Evolutionary conservation across 805 yeast genomes (phyloP).

Genomic region (Priceomyces medius): DNA sequence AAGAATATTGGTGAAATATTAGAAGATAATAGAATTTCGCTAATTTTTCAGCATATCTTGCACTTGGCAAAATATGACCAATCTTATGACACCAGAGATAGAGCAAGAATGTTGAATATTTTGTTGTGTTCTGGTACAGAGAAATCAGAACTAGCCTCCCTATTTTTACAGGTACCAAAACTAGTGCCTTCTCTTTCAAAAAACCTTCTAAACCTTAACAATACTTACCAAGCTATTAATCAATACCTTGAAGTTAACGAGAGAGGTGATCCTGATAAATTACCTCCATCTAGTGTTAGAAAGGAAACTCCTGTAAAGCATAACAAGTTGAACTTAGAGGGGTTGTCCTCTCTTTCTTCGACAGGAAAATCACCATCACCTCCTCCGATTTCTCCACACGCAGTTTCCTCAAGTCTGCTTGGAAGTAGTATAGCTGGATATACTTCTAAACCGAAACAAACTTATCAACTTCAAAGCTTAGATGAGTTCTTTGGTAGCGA

Average conservation of each 20-base stretch:
- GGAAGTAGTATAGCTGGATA: slow-evolving; percentile 7
- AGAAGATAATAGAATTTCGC: slow-evolving; percentile 25
- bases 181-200: slow-evolving; percentile 52
- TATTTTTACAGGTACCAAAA: slow-evolving; percentile 76
- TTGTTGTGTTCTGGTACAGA: slow-evolving; percentile 47
- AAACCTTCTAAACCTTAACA: slow-evolving; percentile 9
- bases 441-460: slow-evolving; percentile 18
- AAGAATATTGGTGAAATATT: slow-evolving; percentile 12
- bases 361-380: slow-evolving; percentile 20
- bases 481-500: slow-evolving; percentile 75
- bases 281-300: slow-evolving; percentile 33
- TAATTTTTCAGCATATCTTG: slow-evolving; percentile 61
- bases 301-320: slow-evolving; percentile 20
- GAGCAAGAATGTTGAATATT: slow-evolving; percentile 71
- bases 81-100: slow-evolving; percentile 75
- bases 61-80: slow-evolving; percentile 72
- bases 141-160: slow-evolving; percentile 59
- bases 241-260: slow-evolving; percentile 31
- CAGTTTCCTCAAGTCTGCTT: slow-evolving; percentile 23
- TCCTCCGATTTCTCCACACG: slow-evolving; percentile 17
- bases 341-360: slow-evolving; percentile 16
- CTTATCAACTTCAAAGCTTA: slow-evolving; percentile 67
- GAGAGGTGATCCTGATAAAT: slow-evolving; percentile 44
- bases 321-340: slow-evolving; percentile 15
- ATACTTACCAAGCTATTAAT: slow-evolving; percentile 10